Conservation (phyloP, 2,329 filamentous ascomycete species). For the Aspergillus calidoustus region DNA sequence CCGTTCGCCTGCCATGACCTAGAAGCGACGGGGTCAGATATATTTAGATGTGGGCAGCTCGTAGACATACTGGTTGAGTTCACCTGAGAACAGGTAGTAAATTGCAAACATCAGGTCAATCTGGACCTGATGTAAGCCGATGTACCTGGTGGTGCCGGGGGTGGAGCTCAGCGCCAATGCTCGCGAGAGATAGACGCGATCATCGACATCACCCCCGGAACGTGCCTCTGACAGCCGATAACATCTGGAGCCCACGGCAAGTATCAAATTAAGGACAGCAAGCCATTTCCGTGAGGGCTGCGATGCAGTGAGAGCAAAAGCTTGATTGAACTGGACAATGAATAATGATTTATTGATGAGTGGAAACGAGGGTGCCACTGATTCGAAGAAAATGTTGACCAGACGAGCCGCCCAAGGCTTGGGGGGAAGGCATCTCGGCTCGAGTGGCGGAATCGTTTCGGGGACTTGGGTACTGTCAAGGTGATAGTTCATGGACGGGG, state of each 20-base stretch:
- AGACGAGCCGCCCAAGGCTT: neutral
- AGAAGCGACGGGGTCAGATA: neutral
- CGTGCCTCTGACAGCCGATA: constrained; percentile 27
- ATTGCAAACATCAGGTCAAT: neutral
- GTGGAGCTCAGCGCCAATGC: neutral
- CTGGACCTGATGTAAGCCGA: neutral
- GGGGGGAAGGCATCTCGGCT: neutral
- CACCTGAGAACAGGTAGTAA: neutral
- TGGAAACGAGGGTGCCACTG: neutral
- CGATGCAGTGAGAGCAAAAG: neutral
- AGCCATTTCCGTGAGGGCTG: constrained; percentile 43
- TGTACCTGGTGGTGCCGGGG: neutral
- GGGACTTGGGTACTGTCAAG: neutral
- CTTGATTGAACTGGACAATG: neutral
- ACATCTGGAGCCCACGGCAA: constrained; percentile 45
- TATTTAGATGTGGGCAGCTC: neutral
- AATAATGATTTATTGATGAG: neutral
- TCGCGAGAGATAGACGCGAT: neutral
- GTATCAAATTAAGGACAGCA: constrained; percentile 47
- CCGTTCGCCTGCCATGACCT: constrained; percentile 47
- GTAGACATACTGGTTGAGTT: neutral
- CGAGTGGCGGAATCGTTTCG: neutral
- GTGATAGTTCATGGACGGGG: neutral
- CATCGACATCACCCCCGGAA: neutral
- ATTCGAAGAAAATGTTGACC: neutral